These are phyloP conservation scores for Talaromyces nanjingensis DNA, from an alignment of 495 filamentous ascomycete species.

Conservation along the genomic window DNA sequence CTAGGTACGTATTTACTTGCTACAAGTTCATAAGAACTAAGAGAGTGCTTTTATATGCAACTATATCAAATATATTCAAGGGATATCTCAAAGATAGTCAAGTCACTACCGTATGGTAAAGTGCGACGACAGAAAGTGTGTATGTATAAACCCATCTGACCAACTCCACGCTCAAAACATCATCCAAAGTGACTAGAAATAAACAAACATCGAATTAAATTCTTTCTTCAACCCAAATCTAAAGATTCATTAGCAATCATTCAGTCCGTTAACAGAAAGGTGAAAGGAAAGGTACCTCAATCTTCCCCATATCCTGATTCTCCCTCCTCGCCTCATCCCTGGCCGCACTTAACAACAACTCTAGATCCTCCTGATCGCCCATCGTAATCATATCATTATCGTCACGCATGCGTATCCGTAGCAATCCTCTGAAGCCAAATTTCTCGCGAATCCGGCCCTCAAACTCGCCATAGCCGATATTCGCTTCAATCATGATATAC, in stretches of 20 bases:
- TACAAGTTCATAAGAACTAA: too few species aligned
- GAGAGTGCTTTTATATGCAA: not conserved
- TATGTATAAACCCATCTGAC: constrained; percentile 1
- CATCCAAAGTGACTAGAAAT: constrained; percentile 1
- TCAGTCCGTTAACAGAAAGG: not conserved
- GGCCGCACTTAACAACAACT: constrained; percentile 66
- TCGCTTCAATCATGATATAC: constrained; percentile 78
- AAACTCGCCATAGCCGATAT: constrained; percentile 68
- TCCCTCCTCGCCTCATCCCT: constrained; percentile 65
- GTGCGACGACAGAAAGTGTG: not conserved
- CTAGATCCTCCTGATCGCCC: constrained; percentile 93
- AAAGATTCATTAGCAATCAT: constrained; percentile 9
- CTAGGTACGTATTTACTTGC: too few species aligned
- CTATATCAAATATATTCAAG: not conserved
- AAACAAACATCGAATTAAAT: not conserved
- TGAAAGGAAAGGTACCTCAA: constrained; percentile 65
- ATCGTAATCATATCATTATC: constrained; percentile 92
- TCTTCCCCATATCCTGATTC: constrained; percentile 79
- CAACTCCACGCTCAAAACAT: constrained; percentile 10
- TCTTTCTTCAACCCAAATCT: constrained; percentile 64
- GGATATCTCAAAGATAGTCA: constrained; percentile 1
- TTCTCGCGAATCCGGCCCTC: constrained; percentile 73
- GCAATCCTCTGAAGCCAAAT: constrained; percentile 60
- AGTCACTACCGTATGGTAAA: not conserved
- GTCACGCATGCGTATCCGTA: constrained; percentile 84